Evolutionary conservation across 2,329 filamentous ascomycete genomes (phyloP).

Genomic region (Didymella keratinophila): DNA sequence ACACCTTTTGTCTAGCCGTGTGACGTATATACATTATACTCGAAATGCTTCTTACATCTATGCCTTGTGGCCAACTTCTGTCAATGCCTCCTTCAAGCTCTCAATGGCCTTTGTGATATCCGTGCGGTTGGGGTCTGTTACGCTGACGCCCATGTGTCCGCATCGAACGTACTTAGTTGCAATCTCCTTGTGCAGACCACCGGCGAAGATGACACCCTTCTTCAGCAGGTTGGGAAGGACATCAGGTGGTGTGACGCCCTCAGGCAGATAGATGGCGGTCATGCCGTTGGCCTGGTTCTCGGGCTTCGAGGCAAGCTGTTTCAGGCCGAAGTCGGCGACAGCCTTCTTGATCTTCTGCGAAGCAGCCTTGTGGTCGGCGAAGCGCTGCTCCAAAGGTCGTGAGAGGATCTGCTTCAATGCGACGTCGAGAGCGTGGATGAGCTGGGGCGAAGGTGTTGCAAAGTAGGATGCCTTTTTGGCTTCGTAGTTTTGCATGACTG

Average conservation of each 20-base stretch:
- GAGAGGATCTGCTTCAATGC: slow-evolving; percentile 84
- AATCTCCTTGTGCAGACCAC: slow-evolving; percentile 95
- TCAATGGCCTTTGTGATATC: slow-evolving; percentile 87
- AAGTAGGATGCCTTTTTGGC: slow-evolving; percentile 98
- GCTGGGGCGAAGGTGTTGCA: slow-evolving; percentile 92
- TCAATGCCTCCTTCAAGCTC: slow-evolving; percentile 76
- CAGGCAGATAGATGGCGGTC: slow-evolving; percentile 96
- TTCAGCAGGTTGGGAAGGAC: slow-evolving; percentile 84
- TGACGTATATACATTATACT: slow-evolving; percentile 8
- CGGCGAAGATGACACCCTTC: slow-evolving; percentile 92
- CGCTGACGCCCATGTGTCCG: slow-evolving; percentile 96
- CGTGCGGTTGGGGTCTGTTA: slow-evolving; percentile 78
- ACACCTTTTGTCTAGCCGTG: background rate
- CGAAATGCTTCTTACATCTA: slow-evolving; percentile 2
- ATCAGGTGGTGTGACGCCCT: slow-evolving; percentile 80
- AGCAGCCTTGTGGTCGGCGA: slow-evolving; percentile 78
- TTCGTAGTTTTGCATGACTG: slow-evolving; percentile 99
- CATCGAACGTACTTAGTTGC: slow-evolving; percentile 93
- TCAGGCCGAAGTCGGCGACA: slow-evolving; percentile 79
- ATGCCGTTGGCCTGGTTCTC: slow-evolving; percentile 96
- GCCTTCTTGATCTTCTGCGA: slow-evolving; percentile 89
- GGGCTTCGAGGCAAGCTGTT: slow-evolving; percentile 83
- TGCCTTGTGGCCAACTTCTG: slow-evolving; percentile 72
- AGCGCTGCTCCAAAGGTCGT: slow-evolving; percentile 81
- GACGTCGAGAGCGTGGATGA: slow-evolving; percentile 91